A percentile compares a stretch with the other conserved stretches of the same genome.
phyloP scores from a whole-genome alignment of 176 grass and related monocot species.

The maize (Zea mays) region DNA sequence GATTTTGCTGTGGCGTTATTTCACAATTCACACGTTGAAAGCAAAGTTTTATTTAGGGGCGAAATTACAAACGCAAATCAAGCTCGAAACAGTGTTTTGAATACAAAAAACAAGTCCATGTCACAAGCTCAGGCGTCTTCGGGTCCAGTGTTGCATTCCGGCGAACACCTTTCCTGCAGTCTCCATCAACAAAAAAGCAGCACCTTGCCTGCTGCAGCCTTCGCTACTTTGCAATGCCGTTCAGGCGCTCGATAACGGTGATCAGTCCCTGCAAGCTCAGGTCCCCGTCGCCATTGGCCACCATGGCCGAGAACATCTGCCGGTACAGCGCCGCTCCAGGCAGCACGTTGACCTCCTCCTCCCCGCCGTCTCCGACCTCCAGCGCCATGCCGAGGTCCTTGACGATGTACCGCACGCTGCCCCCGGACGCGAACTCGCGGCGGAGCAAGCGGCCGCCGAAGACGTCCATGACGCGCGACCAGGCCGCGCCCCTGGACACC shows the following conservation, averaged over 20 bases:
- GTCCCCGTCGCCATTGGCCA: conserved; percentile 68
- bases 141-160: not conserved
- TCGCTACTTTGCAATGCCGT: conserved; percentile 45
- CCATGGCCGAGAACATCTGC: conserved; percentile 83
- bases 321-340: conserved; percentile 60
- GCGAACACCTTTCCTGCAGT: conserved; percentile 29
- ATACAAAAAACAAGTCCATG: not conserved
- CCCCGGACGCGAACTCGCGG: conserved; percentile 61
- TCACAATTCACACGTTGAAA: not conserved
- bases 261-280: conserved; percentile 59
- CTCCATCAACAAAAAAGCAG: too few species aligned
- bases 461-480: conserved; percentile 69
- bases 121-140: not conserved
- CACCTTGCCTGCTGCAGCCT: too few species aligned
- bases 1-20: not conserved
- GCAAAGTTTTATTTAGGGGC: too few species aligned
- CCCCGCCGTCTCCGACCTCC: conserved; percentile 36
- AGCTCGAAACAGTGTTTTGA: too few species aligned
- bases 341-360: conserved; percentile 40
- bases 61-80: not conserved
- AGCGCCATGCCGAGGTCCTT: conserved; percentile 92
- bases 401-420: conserved; percentile 63
- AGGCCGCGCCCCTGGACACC: conserved; percentile 62
- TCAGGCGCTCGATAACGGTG: conserved; percentile 74
- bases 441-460: conserved; percentile 58